These are phyloP conservation scores for Phytophthora vignae DNA, from an alignment of 352 stramenopile genomes.

Conservation along the genomic window DNA sequence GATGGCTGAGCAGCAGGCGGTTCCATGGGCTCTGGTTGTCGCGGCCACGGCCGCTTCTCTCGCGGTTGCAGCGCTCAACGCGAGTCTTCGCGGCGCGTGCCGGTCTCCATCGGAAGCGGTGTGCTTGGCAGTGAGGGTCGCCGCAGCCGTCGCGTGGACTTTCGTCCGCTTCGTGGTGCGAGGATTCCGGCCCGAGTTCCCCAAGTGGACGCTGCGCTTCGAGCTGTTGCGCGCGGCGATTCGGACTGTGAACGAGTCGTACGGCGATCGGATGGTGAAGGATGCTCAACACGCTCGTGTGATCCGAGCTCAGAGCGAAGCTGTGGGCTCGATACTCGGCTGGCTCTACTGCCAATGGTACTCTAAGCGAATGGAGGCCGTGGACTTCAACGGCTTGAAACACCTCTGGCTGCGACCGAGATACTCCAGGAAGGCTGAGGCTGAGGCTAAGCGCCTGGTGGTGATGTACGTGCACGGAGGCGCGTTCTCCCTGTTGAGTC, in stretches of 20 bases:
- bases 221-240: constrained; percentile 39
- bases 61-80: constrained; percentile 14
- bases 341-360: constrained; percentile 30
- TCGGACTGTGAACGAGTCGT: constrained; percentile 20
- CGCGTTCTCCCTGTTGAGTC: constrained; percentile 47
- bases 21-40: constrained; percentile 15
- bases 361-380: constrained; percentile 14
- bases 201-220: constrained; percentile 54
- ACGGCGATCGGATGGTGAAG: constrained; percentile 34
- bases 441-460: constrained; percentile 17
- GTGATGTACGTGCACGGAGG: constrained; percentile 55
- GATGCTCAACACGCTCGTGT: constrained; percentile 29
- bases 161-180: constrained; percentile 27
- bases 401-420: constrained; percentile 41
- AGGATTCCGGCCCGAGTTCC: constrained; percentile 39
- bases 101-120: constrained; percentile 34
- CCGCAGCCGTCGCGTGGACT: constrained; percentile 13
- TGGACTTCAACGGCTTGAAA: constrained; percentile 35
- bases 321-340: constrained; percentile 26
- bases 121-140: constrained; percentile 18
- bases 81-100: constrained; percentile 23
- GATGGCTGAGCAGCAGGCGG: constrained; percentile 14
- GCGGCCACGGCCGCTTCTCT: constrained; percentile 6
- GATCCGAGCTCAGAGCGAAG: constrained; percentile 35
- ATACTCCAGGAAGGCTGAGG: neutral